Conservation (phyloP, 2,329 filamentous ascomycete genomes). For the Ophiosphaerella korrae region DNA sequence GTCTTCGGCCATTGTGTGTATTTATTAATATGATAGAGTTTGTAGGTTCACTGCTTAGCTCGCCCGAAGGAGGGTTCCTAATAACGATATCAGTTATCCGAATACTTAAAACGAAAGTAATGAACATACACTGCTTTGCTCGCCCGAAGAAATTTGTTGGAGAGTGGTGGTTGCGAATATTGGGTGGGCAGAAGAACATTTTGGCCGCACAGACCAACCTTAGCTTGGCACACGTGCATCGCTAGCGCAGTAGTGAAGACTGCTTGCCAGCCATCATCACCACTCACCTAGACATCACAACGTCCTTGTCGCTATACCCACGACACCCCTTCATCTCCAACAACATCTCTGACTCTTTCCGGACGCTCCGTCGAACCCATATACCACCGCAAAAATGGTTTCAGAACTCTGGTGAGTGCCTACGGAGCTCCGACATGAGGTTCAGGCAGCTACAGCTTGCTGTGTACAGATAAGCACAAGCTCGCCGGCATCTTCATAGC, state of each 20-base stretch:
- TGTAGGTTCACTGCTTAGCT: conserved; percentile 37
- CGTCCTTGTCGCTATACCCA: conserved; percentile 35
- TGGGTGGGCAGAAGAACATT: conserved; percentile 1
- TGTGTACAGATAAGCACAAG: conserved; percentile 42
- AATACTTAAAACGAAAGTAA: background rate
- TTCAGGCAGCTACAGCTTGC: conserved; percentile 46
- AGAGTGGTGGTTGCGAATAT: conserved; percentile 13
- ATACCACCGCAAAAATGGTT: conserved; percentile 65
- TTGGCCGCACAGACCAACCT: background rate
- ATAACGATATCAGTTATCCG: background rate
- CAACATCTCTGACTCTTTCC: conserved; percentile 27
- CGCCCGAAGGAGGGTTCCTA: conserved; percentile 18
- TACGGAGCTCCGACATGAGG: conserved; percentile 34
- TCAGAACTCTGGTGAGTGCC: conserved; percentile 79
- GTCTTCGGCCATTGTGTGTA: conserved; percentile 33
- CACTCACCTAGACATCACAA: conserved; percentile 37
- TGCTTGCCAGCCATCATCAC: conserved; percentile 44
- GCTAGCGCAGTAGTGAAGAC: conserved; percentile 29
- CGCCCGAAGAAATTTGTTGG: conserved; percentile 26
- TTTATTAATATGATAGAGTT: conserved; percentile 5
- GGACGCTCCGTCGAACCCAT: conserved; percentile 24
- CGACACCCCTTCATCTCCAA: conserved; percentile 36
- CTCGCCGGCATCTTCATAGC: conserved; percentile 23
- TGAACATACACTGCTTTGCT: conserved; percentile 42
- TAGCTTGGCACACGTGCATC: conserved; percentile 32